Evolutionary conservation across 768 basidiomycete genomes (phyloP), one percentile per base, ranked within the genome.

Genomic region (Hortiboletus flavorubellus): DNA sequence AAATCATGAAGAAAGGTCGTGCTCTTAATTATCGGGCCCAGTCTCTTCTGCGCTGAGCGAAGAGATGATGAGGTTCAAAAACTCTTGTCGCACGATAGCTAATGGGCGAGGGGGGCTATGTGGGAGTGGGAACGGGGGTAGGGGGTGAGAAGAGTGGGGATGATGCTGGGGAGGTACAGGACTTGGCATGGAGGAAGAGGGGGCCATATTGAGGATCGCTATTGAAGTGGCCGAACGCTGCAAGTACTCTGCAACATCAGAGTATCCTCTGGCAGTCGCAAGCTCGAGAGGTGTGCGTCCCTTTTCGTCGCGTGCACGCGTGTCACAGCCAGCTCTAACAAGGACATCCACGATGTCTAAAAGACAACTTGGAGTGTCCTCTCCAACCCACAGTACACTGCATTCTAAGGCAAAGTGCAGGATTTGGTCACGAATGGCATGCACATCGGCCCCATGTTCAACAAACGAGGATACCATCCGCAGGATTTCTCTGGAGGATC

Each of bases 401-500:
- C 21, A 21, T 2, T 21, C 2, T 2, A 34, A 34, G 34, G 34
- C 34, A 12, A 34, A 1, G 34, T 34, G 34, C 34, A 34, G 12
- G 2, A 34, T 8, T 4, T 4, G 5, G 12, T 34, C 34, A 12
- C 34, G 7, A 34, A 34, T 12, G 34, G 34, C 34, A 34, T 8
- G 1, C 9, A 14, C 33, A 29, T 51, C 8, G 11, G 33, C 50
- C 3, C 50, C 51, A 16, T 38, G 37, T 16, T 38, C 3, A 8
- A 38, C 0, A 7, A 38, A 16, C 16, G 7, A 15, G 2, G 43
- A 29, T 11, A 52, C 31, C 44, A 48, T 29, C 44, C 4, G 5
- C 8, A 2, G 34, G 26, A 21, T 21, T 21, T 4, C 2, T 0
- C 9, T 0, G 23, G 10, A 14, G 2, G 14, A 2, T 3, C 0